Evolutionary conservation across 2,329 filamentous ascomycete species (phyloP).

Genomic region (Plenodomus biglobosus): DNA sequence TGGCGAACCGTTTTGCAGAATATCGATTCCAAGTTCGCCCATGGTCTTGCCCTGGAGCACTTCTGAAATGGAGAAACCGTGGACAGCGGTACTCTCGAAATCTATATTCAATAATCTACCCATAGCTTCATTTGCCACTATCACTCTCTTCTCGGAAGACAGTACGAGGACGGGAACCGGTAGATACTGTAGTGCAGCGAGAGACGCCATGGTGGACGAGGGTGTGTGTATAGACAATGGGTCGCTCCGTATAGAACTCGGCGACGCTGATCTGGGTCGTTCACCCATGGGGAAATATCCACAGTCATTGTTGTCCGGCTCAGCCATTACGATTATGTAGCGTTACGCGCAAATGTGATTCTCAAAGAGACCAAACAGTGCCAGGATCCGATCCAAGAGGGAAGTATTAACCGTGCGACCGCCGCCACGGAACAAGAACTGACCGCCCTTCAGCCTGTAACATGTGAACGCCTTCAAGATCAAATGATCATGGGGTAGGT

Average conservation of each 20-base stretch:
- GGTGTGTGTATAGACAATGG: constrained; percentile 34
- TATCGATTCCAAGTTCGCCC: constrained; percentile 70
- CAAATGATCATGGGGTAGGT: neutral
- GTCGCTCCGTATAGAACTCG: constrained; percentile 37
- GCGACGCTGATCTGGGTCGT: constrained; percentile 24
- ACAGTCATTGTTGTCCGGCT: constrained; percentile 18
- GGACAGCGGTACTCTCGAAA: constrained; percentile 43
- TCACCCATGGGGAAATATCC: constrained; percentile 36
- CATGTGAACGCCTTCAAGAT: neutral
- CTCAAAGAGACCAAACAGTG: neutral
- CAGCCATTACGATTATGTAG: constrained; percentile 19
- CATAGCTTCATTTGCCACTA: constrained; percentile 76
- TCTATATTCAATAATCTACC: constrained; percentile 66
- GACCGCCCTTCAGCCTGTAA: neutral
- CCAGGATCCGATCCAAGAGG: neutral
- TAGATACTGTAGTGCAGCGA: constrained; percentile 68
- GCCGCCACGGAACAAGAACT: neutral
- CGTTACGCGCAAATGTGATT: neutral
- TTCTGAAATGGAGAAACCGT: constrained; percentile 56
- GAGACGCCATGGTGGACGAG: constrained; percentile 33
- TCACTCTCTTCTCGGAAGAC: constrained; percentile 67
- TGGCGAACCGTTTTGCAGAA: constrained; percentile 66
- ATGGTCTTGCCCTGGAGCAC: constrained; percentile 66
- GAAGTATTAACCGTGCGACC: neutral
- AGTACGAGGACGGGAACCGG: constrained; percentile 72